These are phyloP conservation scores for Prunus kanzakura DNA, from an alignment of 306 rosid species.

Conservation along the genomic window DNA sequence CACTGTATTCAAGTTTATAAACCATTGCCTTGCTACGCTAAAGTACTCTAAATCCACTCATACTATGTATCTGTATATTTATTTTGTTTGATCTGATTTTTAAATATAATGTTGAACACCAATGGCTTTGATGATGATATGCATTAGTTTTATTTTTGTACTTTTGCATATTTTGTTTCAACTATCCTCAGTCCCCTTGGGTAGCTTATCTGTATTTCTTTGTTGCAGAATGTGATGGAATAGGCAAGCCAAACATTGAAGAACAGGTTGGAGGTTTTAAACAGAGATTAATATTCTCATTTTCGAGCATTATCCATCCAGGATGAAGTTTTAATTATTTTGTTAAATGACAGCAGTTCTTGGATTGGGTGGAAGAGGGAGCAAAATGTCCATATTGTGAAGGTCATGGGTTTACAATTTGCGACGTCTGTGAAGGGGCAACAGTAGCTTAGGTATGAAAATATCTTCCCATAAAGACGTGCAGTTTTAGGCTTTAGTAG, in stretches of 20 bases:
- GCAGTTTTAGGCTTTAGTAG: too few species aligned
- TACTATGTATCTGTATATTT: too few species aligned
- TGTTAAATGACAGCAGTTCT: slow-evolving; percentile 58
- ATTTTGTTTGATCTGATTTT: not conserved
- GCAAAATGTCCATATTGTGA: slow-evolving; percentile 83
- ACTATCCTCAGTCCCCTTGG: not conserved
- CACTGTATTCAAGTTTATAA: too few species aligned
- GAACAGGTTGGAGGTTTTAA: slow-evolving; percentile 59
- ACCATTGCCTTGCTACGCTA: too few species aligned
- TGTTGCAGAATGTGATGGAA: slow-evolving; percentile 81
- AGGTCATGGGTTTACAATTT: slow-evolving; percentile 61
- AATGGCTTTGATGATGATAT: too few species aligned
- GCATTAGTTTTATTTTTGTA: too few species aligned
- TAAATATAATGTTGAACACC: too few species aligned
- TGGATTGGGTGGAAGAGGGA: slow-evolving; percentile 84
- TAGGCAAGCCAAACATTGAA: slow-evolving; percentile 89
- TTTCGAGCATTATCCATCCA: not conserved
- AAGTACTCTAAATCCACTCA: too few species aligned
- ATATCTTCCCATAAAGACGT: too few species aligned
- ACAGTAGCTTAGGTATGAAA: slow-evolving; percentile 29
- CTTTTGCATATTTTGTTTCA: not conserved
- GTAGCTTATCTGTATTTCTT: slow-evolving; percentile 8
- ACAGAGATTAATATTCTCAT: not conserved
- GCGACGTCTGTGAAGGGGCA: slow-evolving; percentile 73
- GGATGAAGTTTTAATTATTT: slow-evolving; percentile 16